A percentile compares a stretch with the other conserved stretches of the same genome.
Conservation (phyloP, 2,329 filamentous ascomycete species). For the Phialocephala sp. region DNA sequence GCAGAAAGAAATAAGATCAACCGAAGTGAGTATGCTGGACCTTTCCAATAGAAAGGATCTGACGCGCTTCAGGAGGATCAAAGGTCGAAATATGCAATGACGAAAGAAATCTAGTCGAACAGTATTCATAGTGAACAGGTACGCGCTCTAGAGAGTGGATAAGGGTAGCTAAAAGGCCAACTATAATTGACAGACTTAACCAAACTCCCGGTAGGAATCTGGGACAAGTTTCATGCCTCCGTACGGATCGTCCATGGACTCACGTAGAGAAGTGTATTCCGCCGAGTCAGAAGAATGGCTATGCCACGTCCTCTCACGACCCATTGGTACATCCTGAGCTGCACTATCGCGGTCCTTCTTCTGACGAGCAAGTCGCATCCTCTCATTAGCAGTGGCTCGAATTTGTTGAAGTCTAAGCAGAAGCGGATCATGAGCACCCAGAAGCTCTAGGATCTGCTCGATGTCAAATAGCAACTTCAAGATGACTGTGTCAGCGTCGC, state of each 20-base stretch:
- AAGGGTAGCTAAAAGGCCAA: neutral
- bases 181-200: neutral
- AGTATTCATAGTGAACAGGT: neutral
- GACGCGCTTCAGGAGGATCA: neutral
- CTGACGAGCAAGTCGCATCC: slow-evolving; percentile 32
- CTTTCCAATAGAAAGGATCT: neutral
- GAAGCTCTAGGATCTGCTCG: slow-evolving; percentile 54
- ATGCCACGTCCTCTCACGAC: slow-evolving; percentile 24
- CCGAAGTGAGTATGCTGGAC: neutral
- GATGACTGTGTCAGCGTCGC: slow-evolving; percentile 53
- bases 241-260: slow-evolving; percentile 27
- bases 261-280: slow-evolving; percentile 7
- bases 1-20: neutral
- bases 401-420: slow-evolving; percentile 40
- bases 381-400: slow-evolving; percentile 34
- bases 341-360: slow-evolving; percentile 17
- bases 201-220: slow-evolving; percentile 24
- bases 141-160: neutral
- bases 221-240: slow-evolving; percentile 36
- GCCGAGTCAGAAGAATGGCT: slow-evolving; percentile 18
- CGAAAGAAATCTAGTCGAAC: slow-evolving; percentile 3
- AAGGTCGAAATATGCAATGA: neutral
- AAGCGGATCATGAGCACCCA: slow-evolving; percentile 43
- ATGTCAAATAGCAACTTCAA: slow-evolving; percentile 55
- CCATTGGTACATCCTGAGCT: slow-evolving; percentile 11